Evolutionary conservation across 2,329 filamentous ascomycete species (phyloP).

Genomic region (Trichophyton verrucosum): DNA sequence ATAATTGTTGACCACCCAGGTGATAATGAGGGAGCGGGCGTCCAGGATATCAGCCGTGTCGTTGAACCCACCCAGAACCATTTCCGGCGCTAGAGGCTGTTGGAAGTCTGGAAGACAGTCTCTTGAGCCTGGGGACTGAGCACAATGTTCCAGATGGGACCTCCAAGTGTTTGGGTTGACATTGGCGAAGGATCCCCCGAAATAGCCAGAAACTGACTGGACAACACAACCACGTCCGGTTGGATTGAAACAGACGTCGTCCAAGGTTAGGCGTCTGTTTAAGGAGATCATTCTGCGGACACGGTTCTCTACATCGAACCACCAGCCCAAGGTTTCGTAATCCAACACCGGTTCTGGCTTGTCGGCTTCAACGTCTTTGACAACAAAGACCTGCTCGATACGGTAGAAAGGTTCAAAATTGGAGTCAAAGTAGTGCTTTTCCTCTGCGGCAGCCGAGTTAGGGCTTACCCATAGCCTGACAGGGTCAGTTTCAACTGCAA

Average conservation of each 20-base stretch:
- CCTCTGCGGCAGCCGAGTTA: constrained; percentile 73
- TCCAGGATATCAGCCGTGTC: constrained; percentile 52
- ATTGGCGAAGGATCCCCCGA: constrained; percentile 52
- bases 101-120: constrained; percentile 78
- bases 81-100: constrained; percentile 72
- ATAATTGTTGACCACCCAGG: constrained; percentile 88
- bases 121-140: constrained; percentile 56
- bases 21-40: constrained; percentile 70
- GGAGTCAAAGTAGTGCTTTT: constrained; percentile 85
- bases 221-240: constrained; percentile 80
- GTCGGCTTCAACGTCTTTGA: constrained; percentile 62
- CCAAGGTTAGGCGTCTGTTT: constrained; percentile 54
- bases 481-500: constrained; percentile 80
- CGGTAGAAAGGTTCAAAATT: constrained; percentile 95
- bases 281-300: constrained; percentile 60
- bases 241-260: constrained; percentile 90
- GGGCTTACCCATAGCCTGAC: constrained; percentile 95
- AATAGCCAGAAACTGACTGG: constrained; percentile 86
- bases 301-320: constrained; percentile 77
- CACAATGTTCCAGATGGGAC: constrained; percentile 58
- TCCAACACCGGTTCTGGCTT: constrained; percentile 65
- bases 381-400: constrained; percentile 81
- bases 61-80: constrained; percentile 73
- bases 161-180: constrained; percentile 58
- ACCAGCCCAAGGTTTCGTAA: constrained; percentile 84